Evolutionary conservation across 371 early-diverging fungal genomes (phyloP).

Genomic region (Mortierella sp.): DNA sequence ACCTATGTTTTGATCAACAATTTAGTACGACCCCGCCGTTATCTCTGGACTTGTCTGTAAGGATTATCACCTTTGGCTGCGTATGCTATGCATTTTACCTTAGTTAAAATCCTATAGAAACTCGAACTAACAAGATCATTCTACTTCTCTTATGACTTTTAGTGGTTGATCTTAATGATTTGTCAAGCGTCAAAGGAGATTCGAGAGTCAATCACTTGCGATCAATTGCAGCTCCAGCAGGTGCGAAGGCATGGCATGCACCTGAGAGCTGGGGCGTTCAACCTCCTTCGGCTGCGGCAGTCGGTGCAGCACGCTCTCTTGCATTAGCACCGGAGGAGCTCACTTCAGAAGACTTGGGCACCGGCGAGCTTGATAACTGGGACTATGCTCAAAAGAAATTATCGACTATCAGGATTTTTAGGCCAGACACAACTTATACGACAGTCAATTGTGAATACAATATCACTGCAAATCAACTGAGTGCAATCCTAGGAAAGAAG

Average conservation of each 20-base stretch:
- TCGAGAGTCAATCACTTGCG: constrained; percentile 19
- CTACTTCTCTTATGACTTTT: neutral
- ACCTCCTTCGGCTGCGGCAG: constrained; percentile 13
- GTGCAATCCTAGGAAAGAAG: constrained; percentile 77
- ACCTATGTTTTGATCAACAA: neutral
- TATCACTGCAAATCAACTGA: constrained; percentile 79
- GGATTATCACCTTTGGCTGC: neutral
- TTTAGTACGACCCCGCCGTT: constrained; percentile 3
- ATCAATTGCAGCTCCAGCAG: constrained; percentile 17
- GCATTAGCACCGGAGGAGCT: constrained; percentile 24
- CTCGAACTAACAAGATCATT: neutral
- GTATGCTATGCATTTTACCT: neutral
- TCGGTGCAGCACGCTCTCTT: constrained; percentile 22
- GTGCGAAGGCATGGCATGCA: constrained; percentile 40
- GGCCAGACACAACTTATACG: constrained; percentile 81
- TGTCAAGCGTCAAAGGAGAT: constrained; percentile 39
- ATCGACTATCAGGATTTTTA: constrained; percentile 70
- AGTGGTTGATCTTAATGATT: constrained; percentile 34
- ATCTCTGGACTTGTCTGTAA: constrained; percentile 35
- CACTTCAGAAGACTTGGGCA: constrained; percentile 35
- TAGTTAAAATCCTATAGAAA: neutral
- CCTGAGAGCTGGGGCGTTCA: constrained; percentile 55
- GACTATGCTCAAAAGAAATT: constrained; percentile 37
- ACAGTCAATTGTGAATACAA: constrained; percentile 76
- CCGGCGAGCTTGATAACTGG: constrained; percentile 40